Percentiles rank a stretch among this genome's conserved stretches.
These are phyloP conservation scores for Durusdinium trenchii DNA, from an alignment of 73 alveolate genomes.

Conservation along the genomic window DNA sequence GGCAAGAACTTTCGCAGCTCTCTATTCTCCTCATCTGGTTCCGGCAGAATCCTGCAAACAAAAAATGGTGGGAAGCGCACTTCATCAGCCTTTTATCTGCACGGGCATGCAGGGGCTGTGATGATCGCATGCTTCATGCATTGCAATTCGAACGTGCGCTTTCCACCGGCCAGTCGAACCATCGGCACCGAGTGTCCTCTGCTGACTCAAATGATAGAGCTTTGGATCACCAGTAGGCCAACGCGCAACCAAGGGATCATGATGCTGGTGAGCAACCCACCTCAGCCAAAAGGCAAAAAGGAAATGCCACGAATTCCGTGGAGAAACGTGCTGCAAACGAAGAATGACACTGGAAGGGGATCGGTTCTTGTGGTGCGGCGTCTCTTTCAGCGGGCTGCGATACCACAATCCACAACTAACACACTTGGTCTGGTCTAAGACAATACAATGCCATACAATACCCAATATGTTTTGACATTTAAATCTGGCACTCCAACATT, in stretches of 20 bases:
- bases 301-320: neutral
- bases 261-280: constrained; percentile 84
- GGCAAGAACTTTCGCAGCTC: constrained; percentile 72
- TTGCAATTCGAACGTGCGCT: too few relatives aligned
- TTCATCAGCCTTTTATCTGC: too few relatives aligned
- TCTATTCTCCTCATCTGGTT: constrained; percentile 61
- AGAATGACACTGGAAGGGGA: neutral
- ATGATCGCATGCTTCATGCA: too few relatives aligned
- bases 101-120: too few relatives aligned
- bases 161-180: neutral
- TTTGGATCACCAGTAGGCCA: constrained; percentile 69
- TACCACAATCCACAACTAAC: too few relatives aligned
- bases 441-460: too few relatives aligned
- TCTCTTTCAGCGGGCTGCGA: too few relatives aligned
- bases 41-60: constrained; percentile 46
- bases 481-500: too few relatives aligned
- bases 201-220: constrained; percentile 80
- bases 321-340: neutral
- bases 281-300: neutral
- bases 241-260: constrained; percentile 77
- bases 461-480: too few relatives aligned
- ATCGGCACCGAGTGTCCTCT: constrained; percentile 9
- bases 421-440: too few relatives aligned
- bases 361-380: too few relatives aligned
- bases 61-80: neutral